These are phyloP conservation scores for Opeltia flavorubescens DNA, from an alignment of 495 filamentous ascomycete genomes.

Conservation along the genomic window DNA sequence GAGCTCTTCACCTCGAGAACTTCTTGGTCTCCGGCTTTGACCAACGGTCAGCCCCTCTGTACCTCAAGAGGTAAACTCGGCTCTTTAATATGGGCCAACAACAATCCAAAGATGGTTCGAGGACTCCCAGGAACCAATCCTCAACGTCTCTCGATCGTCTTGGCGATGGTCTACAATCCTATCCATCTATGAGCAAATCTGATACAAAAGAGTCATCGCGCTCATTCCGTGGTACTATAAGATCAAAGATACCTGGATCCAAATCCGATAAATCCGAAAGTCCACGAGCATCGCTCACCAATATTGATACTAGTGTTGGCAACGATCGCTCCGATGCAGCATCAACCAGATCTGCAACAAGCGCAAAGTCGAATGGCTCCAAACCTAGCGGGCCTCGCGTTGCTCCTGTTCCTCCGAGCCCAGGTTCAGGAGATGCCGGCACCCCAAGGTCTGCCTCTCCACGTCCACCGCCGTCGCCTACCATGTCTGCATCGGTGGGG, in stretches of 20 bases:
- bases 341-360: conserved; percentile 54
- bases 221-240: conserved; percentile 60
- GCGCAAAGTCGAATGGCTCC: conserved; percentile 33
- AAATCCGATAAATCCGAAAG: conserved; percentile 51
- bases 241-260: conserved; percentile 56
- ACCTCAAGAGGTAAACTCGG: not conserved
- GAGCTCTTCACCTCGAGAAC: not conserved
- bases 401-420: not conserved
- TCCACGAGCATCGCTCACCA: conserved; percentile 59
- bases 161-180: conserved; percentile 52
- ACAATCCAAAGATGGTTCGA: conserved; percentile 58
- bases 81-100: conserved; percentile 66
- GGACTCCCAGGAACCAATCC: conserved; percentile 21
- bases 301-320: conserved; percentile 33
- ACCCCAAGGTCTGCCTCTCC: conserved; percentile 9
- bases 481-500: conserved; percentile 65
- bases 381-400: conserved; percentile 12
- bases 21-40: not conserved
- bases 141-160: conserved; percentile 19
- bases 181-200: conserved; percentile 82
- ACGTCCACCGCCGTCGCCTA: conserved; percentile 64
- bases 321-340: conserved; percentile 61
- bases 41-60: not conserved
- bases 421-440: not conserved
- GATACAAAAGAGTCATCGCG: conserved; percentile 91